phyloP scores from a whole-genome alignment of 495 filamentous ascomycete species.

The Astrothelium subdiscretum region DNA sequence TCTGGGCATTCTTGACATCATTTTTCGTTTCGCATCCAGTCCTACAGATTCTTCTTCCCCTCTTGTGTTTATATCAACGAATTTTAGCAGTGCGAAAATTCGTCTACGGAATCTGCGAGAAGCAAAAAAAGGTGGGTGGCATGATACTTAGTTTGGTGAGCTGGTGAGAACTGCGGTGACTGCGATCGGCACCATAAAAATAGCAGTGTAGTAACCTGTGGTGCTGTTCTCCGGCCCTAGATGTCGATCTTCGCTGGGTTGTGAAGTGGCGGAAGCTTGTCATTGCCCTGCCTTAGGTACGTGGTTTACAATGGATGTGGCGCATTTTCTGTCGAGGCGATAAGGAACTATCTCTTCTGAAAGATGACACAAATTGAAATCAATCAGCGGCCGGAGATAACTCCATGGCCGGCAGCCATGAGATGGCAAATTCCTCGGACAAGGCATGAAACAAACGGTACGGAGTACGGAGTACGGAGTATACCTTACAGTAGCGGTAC shows the following conservation, averaged over 20 bases:
- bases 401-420: not conserved
- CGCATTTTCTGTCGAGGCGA: not conserved
- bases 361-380: not conserved
- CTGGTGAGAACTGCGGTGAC: not conserved
- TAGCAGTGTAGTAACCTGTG: not conserved
- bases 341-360: not conserved
- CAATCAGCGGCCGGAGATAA: not conserved
- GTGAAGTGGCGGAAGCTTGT: not conserved
- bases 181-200: not conserved
- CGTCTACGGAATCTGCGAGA: no score
- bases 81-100: no score
- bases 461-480: no score
- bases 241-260: not conserved
- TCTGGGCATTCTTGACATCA: not conserved
- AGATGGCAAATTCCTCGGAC: no score
- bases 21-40: not conserved
- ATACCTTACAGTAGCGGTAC: no score
- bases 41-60: no score
- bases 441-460: no score
- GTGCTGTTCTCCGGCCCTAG: not conserved
- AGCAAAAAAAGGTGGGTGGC: no score
- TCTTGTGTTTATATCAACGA: no score
- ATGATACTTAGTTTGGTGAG: no score
- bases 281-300: not conserved
- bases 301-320: not conserved